Evolutionary conservation across 1,139 yeast genomes (phyloP), one percentile per base, ranked within the genome.

Genomic region (Yamadazyma sp.): DNA sequence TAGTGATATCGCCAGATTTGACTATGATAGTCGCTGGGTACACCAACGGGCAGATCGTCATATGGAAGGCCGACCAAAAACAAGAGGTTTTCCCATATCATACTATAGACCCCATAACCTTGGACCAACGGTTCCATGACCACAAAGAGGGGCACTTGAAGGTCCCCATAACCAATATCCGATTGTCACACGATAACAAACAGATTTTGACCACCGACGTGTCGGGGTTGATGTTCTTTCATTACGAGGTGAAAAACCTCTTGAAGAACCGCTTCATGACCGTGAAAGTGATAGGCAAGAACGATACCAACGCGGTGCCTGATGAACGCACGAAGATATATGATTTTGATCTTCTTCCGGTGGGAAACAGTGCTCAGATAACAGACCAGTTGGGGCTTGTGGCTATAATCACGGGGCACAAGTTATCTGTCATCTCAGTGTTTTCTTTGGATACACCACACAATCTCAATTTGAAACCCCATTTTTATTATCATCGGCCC

Each of bases 201-300:
- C 81, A 80, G 16, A 44, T 87, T 16, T 62, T 84, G 3, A 74
- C 86, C 5, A 66, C 77, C 2, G 92, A 87, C 54, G 61, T 62
- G 5, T 62, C 73, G 2, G 95, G 95, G 0, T 61, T 75, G 49
- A 67, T 82, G 9, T 67, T 80, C 39, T 72, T 66, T 45, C 94
- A 87, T 56, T 73, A 76, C 49, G 83, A 84, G 0, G 65, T 72
- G 34, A 69, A 81, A 41, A 71, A 77, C 27, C 61, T 83, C 18
- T 56, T 83, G 41, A 77, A 83, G 33, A 66, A 69, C 37, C 63
- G 72, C 38, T 69, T 73, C 22, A 66, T 68, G n/a, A 65, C 83
- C 0, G 69, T 66, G 39, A 70, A 81, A 38, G 51, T 85, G 4
- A 53, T 79, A 31, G 91, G 91, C 0, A 62, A 64, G 24, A 71